Evolutionary conservation across 805 yeast genomes (phyloP).

Genomic region (Pichia ethanolica): DNA sequence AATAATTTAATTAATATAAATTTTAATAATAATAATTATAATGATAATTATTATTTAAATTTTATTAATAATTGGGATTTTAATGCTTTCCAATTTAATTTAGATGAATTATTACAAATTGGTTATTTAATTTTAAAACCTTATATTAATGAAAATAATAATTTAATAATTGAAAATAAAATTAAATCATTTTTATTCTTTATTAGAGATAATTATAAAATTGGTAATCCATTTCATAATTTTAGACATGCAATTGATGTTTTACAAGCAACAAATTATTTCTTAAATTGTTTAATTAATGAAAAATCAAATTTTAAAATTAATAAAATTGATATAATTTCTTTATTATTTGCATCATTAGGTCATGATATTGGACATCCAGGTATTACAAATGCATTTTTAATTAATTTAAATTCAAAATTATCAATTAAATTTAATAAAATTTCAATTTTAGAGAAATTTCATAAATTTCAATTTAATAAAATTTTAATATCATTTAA

Average conservation of each 20-base stretch:
- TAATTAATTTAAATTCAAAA: slow-evolving; percentile 53
- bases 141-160: slow-evolving; percentile 10
- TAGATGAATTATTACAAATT: slow-evolving; percentile 60
- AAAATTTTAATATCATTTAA: slow-evolving; percentile 27
- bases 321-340: slow-evolving; percentile 37
- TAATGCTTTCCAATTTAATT: slow-evolving; percentile 56
- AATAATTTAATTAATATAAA: slow-evolving; percentile 15
- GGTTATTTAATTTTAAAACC: slow-evolving; percentile 43
- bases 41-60: slow-evolving; percentile 19
- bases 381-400: slow-evolving; percentile 78
- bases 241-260: slow-evolving; percentile 96
- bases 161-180: not conserved
- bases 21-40: slow-evolving; percentile 7
- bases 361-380: slow-evolving; percentile 98
- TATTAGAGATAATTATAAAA: slow-evolving; percentile 71
- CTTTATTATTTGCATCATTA: slow-evolving; percentile 69
- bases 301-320: slow-evolving; percentile 10
- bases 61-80: slow-evolving; percentile 58
- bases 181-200: slow-evolving; percentile 43
- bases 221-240: slow-evolving; percentile 88
- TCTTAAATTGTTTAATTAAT: slow-evolving; percentile 27
- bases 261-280: slow-evolving; percentile 77
- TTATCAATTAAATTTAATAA: slow-evolving; percentile 55
- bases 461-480: slow-evolving; percentile 63
- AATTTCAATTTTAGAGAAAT: slow-evolving; percentile 71